phyloP scores from a whole-genome alignment of 345 rosid species.

The Hibiscus mutabilis region DNA sequence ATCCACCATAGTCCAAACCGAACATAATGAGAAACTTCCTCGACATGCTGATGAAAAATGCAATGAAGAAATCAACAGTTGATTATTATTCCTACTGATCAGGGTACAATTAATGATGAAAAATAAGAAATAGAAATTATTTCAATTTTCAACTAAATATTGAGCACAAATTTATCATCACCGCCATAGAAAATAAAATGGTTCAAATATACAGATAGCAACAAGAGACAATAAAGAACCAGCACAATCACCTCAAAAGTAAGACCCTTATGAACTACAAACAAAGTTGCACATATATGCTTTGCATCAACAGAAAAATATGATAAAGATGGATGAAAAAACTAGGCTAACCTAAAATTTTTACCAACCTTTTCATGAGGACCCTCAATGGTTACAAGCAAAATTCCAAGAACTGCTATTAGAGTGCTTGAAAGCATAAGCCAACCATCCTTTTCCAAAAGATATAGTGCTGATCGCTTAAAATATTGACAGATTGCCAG shows the following conservation, averaged over 20 bases:
- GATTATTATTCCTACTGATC: neutral
- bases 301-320: neutral
- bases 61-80: neutral
- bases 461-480: constrained; percentile 40
- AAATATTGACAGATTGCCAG: constrained; percentile 53
- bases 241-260: neutral
- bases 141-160: neutral
- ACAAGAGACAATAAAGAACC: neutral
- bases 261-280: neutral
- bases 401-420: constrained; percentile 32
- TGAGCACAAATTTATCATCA: neutral
- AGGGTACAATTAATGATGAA: neutral
- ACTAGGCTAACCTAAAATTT: neutral
- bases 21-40: constrained; percentile 58
- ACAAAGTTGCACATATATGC: neutral
- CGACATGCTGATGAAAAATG: constrained; percentile 57
- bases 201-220: too few relatives aligned
- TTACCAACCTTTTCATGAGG: constrained; percentile 76
- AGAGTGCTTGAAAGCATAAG: constrained; percentile 45
- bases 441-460: constrained; percentile 68
- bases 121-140: neutral
- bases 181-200: neutral
- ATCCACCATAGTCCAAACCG: constrained; percentile 89
- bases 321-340: neutral
- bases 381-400: constrained; percentile 68